Evolutionary conservation across 371 early-diverging fungal species (phyloP).

Genomic region (Apophysomyces elegans): DNA sequence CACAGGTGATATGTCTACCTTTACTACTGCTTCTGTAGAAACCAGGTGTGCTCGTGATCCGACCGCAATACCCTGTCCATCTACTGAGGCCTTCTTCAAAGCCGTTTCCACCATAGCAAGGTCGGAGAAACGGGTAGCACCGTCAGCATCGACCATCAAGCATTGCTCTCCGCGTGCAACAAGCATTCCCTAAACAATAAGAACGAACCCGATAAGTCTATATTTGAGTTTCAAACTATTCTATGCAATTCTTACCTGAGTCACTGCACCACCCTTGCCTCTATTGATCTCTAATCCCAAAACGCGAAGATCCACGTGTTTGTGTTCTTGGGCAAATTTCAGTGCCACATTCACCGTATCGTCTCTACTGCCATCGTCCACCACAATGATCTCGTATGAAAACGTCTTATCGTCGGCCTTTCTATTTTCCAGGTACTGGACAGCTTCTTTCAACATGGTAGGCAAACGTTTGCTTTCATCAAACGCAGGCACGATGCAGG

Average conservation of each 20-base stretch:
- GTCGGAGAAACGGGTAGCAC: slow-evolving; percentile 90
- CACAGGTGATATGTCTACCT: slow-evolving; percentile 58
- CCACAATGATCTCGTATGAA: slow-evolving; percentile 85
- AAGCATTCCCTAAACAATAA: slow-evolving; percentile 73
- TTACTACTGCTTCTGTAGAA: slow-evolving; percentile 89
- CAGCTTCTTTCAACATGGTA: slow-evolving; percentile 80
- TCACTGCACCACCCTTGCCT: slow-evolving; percentile 95
- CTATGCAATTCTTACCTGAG: slow-evolving; percentile 64
- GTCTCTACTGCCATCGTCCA: slow-evolving; percentile 92
- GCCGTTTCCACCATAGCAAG: slow-evolving; percentile 63
- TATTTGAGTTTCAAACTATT: neutral
- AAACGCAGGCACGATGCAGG: slow-evolving; percentile 91
- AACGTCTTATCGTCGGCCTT: slow-evolving; percentile 44
- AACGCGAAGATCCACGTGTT: slow-evolving; percentile 68
- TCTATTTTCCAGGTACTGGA: slow-evolving; percentile 63
- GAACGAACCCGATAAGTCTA: neutral
- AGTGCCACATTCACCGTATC: slow-evolving; percentile 72
- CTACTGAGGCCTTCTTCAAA: slow-evolving; percentile 38
- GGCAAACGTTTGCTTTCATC: slow-evolving; percentile 88
- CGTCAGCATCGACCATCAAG: slow-evolving; percentile 96
- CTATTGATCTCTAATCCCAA: slow-evolving; percentile 82
- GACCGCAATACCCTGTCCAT: slow-evolving; percentile 74
- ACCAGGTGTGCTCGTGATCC: slow-evolving; percentile 94
- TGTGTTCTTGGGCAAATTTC: slow-evolving; percentile 62
- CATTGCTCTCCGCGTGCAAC: slow-evolving; percentile 77